These are phyloP conservation scores for Discostella stelligera DNA, from an alignment of 352 stramenopile genomes.

Conservation along the genomic window DNA sequence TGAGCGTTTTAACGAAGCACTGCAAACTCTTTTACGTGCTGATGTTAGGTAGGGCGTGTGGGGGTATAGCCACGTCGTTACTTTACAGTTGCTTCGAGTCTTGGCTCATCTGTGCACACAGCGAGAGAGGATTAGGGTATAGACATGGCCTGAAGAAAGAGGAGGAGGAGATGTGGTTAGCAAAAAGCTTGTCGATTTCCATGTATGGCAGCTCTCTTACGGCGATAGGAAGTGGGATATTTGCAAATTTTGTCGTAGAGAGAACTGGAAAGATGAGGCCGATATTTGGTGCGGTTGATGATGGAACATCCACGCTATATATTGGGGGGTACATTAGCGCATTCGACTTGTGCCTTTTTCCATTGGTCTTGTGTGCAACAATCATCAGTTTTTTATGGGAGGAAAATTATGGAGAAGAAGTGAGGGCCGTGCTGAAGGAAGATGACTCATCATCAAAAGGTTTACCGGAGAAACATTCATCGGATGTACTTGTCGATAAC, in stretches of 20 bases:
- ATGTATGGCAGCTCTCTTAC: constrained; percentile 1
- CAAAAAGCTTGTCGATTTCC: not conserved
- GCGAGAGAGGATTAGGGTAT: not conserved
- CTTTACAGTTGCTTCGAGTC: constrained; percentile 2
- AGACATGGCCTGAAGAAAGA: not conserved
- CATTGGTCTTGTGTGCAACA: constrained; percentile 23
- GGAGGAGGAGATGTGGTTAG: constrained; percentile 6
- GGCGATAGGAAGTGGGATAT: constrained; percentile 3
- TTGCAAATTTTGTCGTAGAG: not conserved
- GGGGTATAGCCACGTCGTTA: not conserved
- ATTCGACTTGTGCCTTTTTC: constrained; percentile 31
- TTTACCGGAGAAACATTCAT: constrained; percentile 29
- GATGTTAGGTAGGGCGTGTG: not conserved
- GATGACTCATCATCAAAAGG: not conserved
- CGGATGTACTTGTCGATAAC: constrained; percentile 10
- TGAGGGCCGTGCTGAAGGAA: not conserved
- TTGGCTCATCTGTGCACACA: constrained; percentile 8
- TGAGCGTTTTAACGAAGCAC: constrained; percentile 5
- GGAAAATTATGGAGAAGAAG: constrained; percentile 36
- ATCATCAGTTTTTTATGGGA: constrained; percentile 28
- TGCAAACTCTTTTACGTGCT: not conserved
- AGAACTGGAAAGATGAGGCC: constrained; percentile 1
- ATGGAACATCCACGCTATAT: not conserved
- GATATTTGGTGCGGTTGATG: not conserved
- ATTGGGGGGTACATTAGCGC: constrained; percentile 24